A percentile compares a stretch with the other conserved stretches of the same genome.
These are phyloP conservation scores for Asterophora parasitica DNA, from an alignment of 768 basidiomycete species.

Conservation along the genomic window DNA sequence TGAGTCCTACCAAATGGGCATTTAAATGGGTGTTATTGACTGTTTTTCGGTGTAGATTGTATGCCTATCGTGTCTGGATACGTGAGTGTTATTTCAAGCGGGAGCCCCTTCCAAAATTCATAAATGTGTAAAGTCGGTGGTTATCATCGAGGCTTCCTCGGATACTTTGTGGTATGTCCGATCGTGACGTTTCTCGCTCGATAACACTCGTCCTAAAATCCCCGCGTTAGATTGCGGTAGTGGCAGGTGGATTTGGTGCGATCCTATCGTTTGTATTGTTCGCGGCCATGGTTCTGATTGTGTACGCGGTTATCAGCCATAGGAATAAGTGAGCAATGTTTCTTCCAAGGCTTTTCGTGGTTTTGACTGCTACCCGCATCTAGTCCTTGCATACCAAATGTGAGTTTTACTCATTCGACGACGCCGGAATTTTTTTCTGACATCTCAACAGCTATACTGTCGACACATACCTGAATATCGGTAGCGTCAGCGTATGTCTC, in stretches of 20 bases:
- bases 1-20: constrained; percentile 16
- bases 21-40: not conserved
- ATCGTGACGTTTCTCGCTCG: not conserved
- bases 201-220: not conserved
- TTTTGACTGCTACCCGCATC: not conserved
- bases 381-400: constrained; percentile 34
- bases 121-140: constrained; percentile 25
- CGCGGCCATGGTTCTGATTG: constrained; percentile 1
- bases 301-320: constrained; percentile 18
- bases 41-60: constrained; percentile 27
- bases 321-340: constrained; percentile 24
- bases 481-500: constrained; percentile 27
- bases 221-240: constrained; percentile 25
- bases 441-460: constrained; percentile 24
- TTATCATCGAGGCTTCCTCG: constrained; percentile 31
- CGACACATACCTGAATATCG: constrained; percentile 26
- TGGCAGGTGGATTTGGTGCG: constrained; percentile 36
- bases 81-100: constrained; percentile 28
- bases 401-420: constrained; percentile 14
- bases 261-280: not conserved
- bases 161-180: constrained; percentile 30
- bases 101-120: not conserved
- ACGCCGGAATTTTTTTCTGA: not conserved
- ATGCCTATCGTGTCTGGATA: constrained; percentile 42
- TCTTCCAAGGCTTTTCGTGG: not conserved